Evolutionary conservation across 176 grass and related monocot species (phyloP).

Genomic region (Rhynchospora breviuscula): DNA sequence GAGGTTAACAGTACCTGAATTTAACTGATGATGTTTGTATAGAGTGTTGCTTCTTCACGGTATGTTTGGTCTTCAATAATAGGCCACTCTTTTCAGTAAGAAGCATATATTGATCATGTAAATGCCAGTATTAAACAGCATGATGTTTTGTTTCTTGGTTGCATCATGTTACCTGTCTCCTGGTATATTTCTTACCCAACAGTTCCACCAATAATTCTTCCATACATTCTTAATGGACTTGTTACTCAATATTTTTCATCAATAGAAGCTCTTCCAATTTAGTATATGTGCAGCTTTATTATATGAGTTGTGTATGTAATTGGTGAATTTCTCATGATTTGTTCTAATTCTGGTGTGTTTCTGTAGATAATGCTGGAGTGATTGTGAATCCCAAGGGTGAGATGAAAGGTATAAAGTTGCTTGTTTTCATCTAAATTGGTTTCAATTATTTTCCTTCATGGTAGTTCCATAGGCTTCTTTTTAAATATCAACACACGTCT

Average conservation of each 20-base stretch:
- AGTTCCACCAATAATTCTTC: not conserved
- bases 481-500: too few species aligned
- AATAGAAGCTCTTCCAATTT: not conserved
- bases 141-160: conserved; percentile 12
- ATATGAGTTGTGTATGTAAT: not conserved
- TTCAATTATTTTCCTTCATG: not conserved
- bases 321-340: not conserved
- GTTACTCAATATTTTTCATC: not conserved
- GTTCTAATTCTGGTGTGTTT: not conserved
- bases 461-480: too few species aligned
- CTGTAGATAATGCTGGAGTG: conserved; percentile 34
- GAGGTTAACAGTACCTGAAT: not conserved
- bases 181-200: conserved; percentile 16
- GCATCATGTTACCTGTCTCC: conserved; percentile 31
- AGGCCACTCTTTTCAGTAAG: conserved; percentile 8
- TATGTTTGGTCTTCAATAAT: conserved; percentile 10
- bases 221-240: not conserved
- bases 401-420: conserved; percentile 22
- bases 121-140: conserved; percentile 34
- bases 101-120: conserved; percentile 18
- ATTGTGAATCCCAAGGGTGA: conserved; percentile 37
- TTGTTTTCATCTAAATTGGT: not conserved
- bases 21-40: not conserved
- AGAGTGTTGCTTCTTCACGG: conserved; percentile 11
- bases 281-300: not conserved